These are phyloP conservation scores for Wickerhamomyces pijperi DNA, from an alignment of 805 yeast species.

Conservation along the genomic window DNA sequence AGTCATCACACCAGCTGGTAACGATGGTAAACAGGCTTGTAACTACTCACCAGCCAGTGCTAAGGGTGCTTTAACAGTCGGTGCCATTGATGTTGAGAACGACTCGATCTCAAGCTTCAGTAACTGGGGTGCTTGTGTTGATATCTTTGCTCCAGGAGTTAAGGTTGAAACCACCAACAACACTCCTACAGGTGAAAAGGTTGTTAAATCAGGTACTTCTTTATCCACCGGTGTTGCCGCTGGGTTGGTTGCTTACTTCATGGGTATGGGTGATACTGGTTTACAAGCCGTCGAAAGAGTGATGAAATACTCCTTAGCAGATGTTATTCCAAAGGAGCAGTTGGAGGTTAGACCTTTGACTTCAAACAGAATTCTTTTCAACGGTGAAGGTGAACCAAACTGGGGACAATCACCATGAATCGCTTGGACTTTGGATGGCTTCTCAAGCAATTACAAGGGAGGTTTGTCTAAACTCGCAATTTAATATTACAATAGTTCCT, in stretches of 20 bases:
- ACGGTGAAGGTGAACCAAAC: constrained; percentile 22
- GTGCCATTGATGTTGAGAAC: constrained; percentile 70
- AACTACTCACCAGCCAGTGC: constrained; percentile 36
- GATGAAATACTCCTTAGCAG: constrained; percentile 32
- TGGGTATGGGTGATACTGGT: constrained; percentile 29
- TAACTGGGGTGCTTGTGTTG: constrained; percentile 44
- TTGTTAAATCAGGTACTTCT: constrained; percentile 36
- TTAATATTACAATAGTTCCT: too few relatives aligned
- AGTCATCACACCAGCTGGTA: constrained; percentile 41
- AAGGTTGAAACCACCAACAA: constrained; percentile 30
- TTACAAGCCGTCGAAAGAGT: constrained; percentile 27
- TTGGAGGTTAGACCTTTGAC: constrained; percentile 39
- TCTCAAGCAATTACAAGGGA: too few relatives aligned
- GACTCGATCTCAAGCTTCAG: constrained; percentile 36
- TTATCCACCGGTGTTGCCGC: constrained; percentile 35
- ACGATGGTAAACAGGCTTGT: constrained; percentile 33
- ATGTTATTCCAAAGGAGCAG: constrained; percentile 35
- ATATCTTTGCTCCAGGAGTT: constrained; percentile 39
- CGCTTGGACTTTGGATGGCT: too few relatives aligned
- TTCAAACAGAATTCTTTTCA: constrained; percentile 44
- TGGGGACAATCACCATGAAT: constrained; percentile 9
- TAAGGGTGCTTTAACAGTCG: constrained; percentile 63
- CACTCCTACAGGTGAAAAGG: constrained; percentile 15
- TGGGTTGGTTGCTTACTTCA: constrained; percentile 32
- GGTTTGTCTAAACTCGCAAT: too few relatives aligned